Evolutionary conservation across 257 asterid genomes (phyloP).

Genomic region (Ballota nigra): DNA sequence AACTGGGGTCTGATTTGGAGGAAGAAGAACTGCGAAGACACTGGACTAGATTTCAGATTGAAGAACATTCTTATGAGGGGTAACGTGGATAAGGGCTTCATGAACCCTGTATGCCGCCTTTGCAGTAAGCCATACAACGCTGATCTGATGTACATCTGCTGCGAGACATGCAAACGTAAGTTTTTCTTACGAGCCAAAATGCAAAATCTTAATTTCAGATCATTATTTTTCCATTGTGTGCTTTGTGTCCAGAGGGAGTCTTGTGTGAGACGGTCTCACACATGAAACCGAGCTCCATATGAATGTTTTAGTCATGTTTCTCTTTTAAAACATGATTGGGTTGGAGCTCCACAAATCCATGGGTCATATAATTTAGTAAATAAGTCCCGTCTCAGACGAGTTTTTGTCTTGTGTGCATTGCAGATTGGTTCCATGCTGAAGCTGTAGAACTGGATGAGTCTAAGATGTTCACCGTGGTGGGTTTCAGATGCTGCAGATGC

Average conservation of each 20-base stretch:
- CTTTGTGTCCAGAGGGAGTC: slow-evolving; percentile 1
- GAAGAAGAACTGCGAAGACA: slow-evolving; percentile 43
- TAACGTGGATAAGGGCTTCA: slow-evolving; percentile 20
- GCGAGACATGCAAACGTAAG: slow-evolving; percentile 73
- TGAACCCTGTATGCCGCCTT: slow-evolving; percentile 47
- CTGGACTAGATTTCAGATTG: slow-evolving; percentile 53
- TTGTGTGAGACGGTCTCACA: no score
- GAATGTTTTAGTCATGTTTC: no score
- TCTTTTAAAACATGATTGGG: no score
- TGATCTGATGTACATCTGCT: slow-evolving; percentile 64
- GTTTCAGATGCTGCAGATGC: slow-evolving; percentile 84
- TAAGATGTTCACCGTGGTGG: slow-evolving; percentile 41
- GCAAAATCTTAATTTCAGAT: slow-evolving; percentile 19
- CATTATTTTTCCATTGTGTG: neutral
- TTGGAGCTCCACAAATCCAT: no score
- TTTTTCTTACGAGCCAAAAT: neutral
- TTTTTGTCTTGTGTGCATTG: neutral
- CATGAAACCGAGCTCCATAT: no score
- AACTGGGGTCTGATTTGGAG: slow-evolving; percentile 78
- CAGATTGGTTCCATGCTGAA: slow-evolving; percentile 93
- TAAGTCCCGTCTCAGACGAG: no score
- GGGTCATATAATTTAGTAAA: no score
- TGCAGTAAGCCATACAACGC: slow-evolving; percentile 53
- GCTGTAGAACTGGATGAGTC: slow-evolving; percentile 69
- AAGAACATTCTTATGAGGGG: slow-evolving; percentile 59